Conservation (phyloP, 2,329 filamentous ascomycete species). For the Macrophomina tecta region DNA sequence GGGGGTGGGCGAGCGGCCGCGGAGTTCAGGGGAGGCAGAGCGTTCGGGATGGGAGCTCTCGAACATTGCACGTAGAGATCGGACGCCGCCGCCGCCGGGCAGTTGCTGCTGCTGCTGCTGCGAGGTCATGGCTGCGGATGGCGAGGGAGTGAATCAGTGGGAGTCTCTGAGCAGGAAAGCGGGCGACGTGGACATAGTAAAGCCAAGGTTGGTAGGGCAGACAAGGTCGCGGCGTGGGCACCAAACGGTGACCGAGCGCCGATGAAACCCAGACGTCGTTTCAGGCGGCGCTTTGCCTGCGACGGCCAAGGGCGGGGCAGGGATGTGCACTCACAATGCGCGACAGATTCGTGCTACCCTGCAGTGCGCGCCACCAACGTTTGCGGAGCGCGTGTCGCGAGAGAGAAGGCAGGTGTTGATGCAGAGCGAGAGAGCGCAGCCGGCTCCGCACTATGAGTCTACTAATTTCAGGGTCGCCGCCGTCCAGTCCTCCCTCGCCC, state of each 20-base stretch:
- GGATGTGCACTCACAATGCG: slow-evolving; percentile 22
- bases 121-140: slow-evolving; percentile 53
- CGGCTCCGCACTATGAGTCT: too few relatives aligned
- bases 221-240: slow-evolving; percentile 19
- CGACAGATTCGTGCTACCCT: slow-evolving; percentile 5
- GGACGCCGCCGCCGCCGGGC: slow-evolving; percentile 50
- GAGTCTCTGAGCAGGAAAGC: slow-evolving; percentile 4
- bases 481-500: not conserved
- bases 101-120: slow-evolving; percentile 41
- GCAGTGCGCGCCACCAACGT: not conserved
- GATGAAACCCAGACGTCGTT: slow-evolving; percentile 20
- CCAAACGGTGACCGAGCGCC: slow-evolving; percentile 21
- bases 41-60: slow-evolving; percentile 46
- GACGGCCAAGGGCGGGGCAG: slow-evolving; percentile 6
- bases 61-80: slow-evolving; percentile 57
- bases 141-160: slow-evolving; percentile 11
- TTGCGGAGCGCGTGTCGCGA: not conserved
- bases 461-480: slow-evolving; percentile 17
- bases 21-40: slow-evolving; percentile 45
- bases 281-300: slow-evolving; percentile 19
- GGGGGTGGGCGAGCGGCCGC: slow-evolving; percentile 52
- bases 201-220: slow-evolving; percentile 20
- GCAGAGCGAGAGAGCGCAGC: not conserved
- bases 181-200: slow-evolving; percentile 16
- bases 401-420: not conserved